A percentile compares a stretch with the other conserved stretches of the same genome.
Evolutionary conservation across 2,329 filamentous ascomycete species (phyloP).

Genomic region (Trichoderma afroharzianum): DNA sequence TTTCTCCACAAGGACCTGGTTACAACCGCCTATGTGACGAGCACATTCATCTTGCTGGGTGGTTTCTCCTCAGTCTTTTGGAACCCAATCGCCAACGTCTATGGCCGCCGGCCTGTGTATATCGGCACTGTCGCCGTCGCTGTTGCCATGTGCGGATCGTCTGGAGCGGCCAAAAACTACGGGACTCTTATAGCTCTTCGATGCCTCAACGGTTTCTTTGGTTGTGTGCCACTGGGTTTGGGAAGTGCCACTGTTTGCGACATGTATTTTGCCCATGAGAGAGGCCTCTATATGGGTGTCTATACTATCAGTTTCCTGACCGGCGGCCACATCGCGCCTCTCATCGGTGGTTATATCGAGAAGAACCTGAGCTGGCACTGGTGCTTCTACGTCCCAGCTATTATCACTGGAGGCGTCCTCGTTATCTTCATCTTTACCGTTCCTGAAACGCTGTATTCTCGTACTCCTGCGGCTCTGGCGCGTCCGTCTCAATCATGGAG

Average conservation of each 20-base stretch:
- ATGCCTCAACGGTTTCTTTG: slow-evolving; percentile 6
- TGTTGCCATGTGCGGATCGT: slow-evolving; percentile 1
- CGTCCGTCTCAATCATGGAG: slow-evolving; percentile 4
- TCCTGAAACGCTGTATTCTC: slow-evolving; percentile 8
- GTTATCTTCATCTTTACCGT: background rate
- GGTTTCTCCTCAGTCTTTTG: slow-evolving; percentile 3
- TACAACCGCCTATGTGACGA: slow-evolving; percentile 10
- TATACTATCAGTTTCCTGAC: slow-evolving; percentile 12
- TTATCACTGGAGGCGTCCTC: background rate
- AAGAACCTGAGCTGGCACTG: slow-evolving; percentile 14
- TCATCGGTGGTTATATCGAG: slow-evolving; percentile 10
- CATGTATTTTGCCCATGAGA: slow-evolving; percentile 11
- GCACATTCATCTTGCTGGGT: background rate
- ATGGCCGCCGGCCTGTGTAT: slow-evolving; percentile 7
- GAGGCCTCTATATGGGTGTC: slow-evolving; percentile 7
- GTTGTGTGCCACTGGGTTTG: background rate
- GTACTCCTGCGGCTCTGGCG: background rate
- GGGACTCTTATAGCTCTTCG: slow-evolving; percentile 5
- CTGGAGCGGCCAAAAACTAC: slow-evolving; percentile 10
- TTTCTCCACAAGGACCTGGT: background rate
- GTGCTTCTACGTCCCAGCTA: slow-evolving; percentile 10
- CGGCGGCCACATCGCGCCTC: slow-evolving; percentile 4
- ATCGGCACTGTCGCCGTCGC: background rate
- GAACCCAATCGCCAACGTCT: slow-evolving; percentile 10
- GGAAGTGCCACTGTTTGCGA: slow-evolving; percentile 10